A percentile compares a stretch with the other conserved stretches of the same genome.
Conservation (phyloP, 306 rosid genomes). For the Echinosophora koreensis region DNA sequence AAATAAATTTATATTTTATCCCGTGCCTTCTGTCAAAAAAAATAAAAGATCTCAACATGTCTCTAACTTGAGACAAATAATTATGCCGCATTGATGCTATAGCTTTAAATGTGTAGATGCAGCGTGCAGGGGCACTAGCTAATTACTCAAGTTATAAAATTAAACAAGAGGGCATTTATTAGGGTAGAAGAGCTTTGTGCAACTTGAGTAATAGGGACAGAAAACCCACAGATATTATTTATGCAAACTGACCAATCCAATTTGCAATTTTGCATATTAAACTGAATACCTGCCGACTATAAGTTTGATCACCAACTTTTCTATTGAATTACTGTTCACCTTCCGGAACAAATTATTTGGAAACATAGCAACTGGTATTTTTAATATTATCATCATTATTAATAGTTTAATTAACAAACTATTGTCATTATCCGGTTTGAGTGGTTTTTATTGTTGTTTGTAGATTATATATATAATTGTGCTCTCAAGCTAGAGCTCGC, state of each 20-base stretch:
- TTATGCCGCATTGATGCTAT: background rate
- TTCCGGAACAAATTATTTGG: background rate
- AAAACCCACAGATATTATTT: background rate
- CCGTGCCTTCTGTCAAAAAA: too few relatives aligned
- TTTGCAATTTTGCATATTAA: background rate
- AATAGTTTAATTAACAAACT: too few relatives aligned
- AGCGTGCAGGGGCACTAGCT: background rate
- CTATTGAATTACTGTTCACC: background rate
- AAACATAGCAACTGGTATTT: background rate
- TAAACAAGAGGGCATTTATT: background rate
- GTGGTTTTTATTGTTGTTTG: background rate
- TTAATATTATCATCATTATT: too few relatives aligned
- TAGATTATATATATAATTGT: background rate
- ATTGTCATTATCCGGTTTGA: background rate
- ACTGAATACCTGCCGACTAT: background rate
- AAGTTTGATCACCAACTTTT: background rate
- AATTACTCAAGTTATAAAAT: background rate
- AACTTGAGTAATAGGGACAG: background rate
- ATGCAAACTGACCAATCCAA: background rate
- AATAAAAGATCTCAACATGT: background rate
- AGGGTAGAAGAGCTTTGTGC: background rate
- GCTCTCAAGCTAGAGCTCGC: background rate
- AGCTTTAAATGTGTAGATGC: background rate
- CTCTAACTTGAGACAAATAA: background rate
- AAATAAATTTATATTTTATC: too few relatives aligned